phyloP scores from a whole-genome alignment of 352 stramenopile species.

The Phytophthora hibernalis region DNA sequence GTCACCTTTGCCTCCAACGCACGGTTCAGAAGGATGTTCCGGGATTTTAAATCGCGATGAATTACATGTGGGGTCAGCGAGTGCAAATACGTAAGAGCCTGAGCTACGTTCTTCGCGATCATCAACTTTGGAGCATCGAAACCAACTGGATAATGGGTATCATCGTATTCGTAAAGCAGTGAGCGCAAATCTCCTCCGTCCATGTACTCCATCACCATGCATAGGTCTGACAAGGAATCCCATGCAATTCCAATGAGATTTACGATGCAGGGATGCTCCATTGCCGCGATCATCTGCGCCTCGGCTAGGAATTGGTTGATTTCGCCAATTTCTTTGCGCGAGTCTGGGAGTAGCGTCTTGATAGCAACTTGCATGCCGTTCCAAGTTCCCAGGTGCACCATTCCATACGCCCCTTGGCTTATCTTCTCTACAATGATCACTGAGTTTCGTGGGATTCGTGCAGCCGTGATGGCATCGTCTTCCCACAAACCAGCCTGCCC shows the following conservation, averaged over 20 bases:
- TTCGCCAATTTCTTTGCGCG: slow-evolving; percentile 42
- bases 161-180: slow-evolving; percentile 23
- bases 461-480: slow-evolving; percentile 27
- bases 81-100: slow-evolving; percentile 27
- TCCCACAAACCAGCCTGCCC: slow-evolving; percentile 23
- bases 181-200: slow-evolving; percentile 36
- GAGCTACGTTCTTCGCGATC: slow-evolving; percentile 7
- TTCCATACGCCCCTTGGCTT: slow-evolving; percentile 40
- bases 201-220: slow-evolving; percentile 51
- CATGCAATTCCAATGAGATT: slow-evolving; percentile 39
- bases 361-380: slow-evolving; percentile 44
- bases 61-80: slow-evolving; percentile 18
- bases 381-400: slow-evolving; percentile 43
- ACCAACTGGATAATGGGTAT: background rate
- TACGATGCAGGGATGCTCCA: slow-evolving; percentile 48
- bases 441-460: slow-evolving; percentile 38
- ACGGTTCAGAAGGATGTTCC: slow-evolving; percentile 53
- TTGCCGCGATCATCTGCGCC: slow-evolving; percentile 45
- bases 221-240: slow-evolving; percentile 36
- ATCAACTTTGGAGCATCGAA: slow-evolving; percentile 8
- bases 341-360: slow-evolving; percentile 47
- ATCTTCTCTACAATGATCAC: slow-evolving; percentile 32
- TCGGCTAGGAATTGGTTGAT: slow-evolving; percentile 52
- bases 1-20: slow-evolving; percentile 51
- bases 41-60: slow-evolving; percentile 68